Base-by-base conservation (phyloP, 2,329 filamentous ascomycete species). In the Leptosphaerulina australis region DNA sequence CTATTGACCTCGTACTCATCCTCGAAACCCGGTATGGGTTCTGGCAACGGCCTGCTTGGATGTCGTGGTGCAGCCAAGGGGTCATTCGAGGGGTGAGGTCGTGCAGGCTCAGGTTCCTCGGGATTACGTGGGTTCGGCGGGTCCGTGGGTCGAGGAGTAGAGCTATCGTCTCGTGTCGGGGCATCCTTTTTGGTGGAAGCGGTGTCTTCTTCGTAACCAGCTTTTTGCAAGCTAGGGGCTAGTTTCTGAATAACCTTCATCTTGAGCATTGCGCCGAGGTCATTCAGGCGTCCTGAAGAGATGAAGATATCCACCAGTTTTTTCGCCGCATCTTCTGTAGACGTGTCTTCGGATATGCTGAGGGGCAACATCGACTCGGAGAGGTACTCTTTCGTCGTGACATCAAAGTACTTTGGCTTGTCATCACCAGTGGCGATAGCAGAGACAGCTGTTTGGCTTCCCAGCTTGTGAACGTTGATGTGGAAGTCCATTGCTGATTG, bases 1-100 rank as follows among this genome's bases (percentile, higher is more conserved):
- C 85, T 80, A 54, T 89, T 85, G 52, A 97, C 81, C 56, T 97
- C 90, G 64, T 91, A 87, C 66, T 97, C 91, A 69, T 99, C 93
- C 59, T 97, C 94, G 59, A 97, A 97, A 15, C 84, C 90, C 0
- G 94, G 94, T 0, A 93, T 92, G 0, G 88, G 84, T 59, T 96
- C 91, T 59, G 92, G 91, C 12, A 85, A 67, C 1, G 88, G 88
- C 15, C 79, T 79, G 31, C 82, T 78, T 0, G 81, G 85, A 6
- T 59, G 60, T 11, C 82, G 82, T 1, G 67, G 74, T 14, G 77
- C 81, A 9, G 81, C 84, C 26, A 88, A 80, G n/a, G 83, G 94
- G 64, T 88, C 86, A 36, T 83, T 75, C 56, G 86, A 84, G 0
- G 88, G 88, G 57, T 86, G 83, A 3, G 88, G 88, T 11, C 83